phyloP scores from a whole-genome alignment of 495 filamentous ascomycete species.

The Aspergillus incahuasiensis region DNA sequence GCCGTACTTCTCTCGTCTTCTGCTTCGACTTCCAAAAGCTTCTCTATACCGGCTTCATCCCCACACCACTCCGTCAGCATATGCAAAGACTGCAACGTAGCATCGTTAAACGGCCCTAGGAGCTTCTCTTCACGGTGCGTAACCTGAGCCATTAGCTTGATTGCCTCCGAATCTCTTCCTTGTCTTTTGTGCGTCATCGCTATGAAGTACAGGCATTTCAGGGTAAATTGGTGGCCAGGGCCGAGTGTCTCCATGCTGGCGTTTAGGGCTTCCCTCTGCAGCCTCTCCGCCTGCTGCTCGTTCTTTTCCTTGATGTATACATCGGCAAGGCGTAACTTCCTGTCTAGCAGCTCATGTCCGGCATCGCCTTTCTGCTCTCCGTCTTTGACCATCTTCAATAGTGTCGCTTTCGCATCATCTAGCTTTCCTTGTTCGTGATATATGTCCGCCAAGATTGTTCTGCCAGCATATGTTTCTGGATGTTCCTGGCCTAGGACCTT shows the following conservation, averaged over 20 bases:
- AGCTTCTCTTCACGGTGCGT: background rate
- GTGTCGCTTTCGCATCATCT: conserved; percentile 3
- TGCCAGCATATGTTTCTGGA: conserved; percentile 16
- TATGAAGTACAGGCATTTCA: conserved; percentile 1
- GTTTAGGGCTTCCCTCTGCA: background rate
- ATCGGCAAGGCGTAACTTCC: background rate
- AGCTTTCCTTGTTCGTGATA: conserved; percentile 1
- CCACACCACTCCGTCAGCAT: conserved; percentile 8
- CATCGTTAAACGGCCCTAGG: background rate
- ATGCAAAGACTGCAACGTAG: background rate
- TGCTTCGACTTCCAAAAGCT: background rate
- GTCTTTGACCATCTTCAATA: background rate
- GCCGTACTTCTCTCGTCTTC: too few species aligned
- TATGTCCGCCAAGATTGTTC: background rate
- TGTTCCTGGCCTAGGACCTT: conserved; percentile 19
- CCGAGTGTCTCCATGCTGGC: conserved; percentile 6
- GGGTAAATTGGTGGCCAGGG: conserved; percentile 4
- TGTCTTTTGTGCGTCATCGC: background rate
- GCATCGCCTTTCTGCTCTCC: background rate
- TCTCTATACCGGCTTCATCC: background rate
- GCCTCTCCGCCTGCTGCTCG: background rate
- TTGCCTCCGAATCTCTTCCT: background rate
- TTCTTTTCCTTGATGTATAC: conserved; percentile 7
- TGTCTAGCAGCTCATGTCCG: background rate
- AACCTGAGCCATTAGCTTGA: background rate